Evolutionary conservation across 768 basidiomycete genomes (phyloP), one percentile per base, ranked within the genome.

Genomic region (Trametes cubensis): DNA sequence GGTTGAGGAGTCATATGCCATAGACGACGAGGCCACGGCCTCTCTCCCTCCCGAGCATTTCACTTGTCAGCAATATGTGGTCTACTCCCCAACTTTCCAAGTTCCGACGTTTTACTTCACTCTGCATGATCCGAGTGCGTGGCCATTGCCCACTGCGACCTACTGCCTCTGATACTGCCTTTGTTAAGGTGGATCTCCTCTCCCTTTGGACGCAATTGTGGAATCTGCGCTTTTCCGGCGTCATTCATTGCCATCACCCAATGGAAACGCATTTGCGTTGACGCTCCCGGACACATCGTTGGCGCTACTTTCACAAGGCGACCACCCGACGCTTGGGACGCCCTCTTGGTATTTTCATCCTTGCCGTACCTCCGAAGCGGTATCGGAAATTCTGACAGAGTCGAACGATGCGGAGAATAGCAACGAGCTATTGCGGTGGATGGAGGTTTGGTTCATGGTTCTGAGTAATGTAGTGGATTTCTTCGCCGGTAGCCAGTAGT

Each of bases 341-440:
- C 86, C 88, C 10, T 87, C 85, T 58, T 96, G 92, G 92, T 92
- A 87, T 69, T 77, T 96, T 41, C 94, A 96, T 71, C 94, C 94
- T 11, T 96, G 94, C 71, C 86, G 91, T 72, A 90, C 87, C 4
- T 80, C 80, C 11, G 74, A 73, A 38, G 83, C 85, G 1, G 83
- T 96, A 1, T 76, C 77, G 23, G 94, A 95, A 74, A 75, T 96
- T 21, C 71, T 94, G 74, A 66, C 69, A 21, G 89, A 85, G 63
- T 72, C 78, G 13, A 71, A 72, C 17, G 63, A 67, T 39, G 72
- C 70, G 5, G 72, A 67, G 26, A 70, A 70, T 71, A 64, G 66
- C 34, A 75, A 77, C 60, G 74, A 72, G 17, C 62, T 74, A 51
- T 67, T 75, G 26, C 77, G 80, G 41, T 89, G 85, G 88, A 58